Evolutionary conservation across 768 basidiomycete genomes (phyloP).

Genomic region (Tulasnella sp.): DNA sequence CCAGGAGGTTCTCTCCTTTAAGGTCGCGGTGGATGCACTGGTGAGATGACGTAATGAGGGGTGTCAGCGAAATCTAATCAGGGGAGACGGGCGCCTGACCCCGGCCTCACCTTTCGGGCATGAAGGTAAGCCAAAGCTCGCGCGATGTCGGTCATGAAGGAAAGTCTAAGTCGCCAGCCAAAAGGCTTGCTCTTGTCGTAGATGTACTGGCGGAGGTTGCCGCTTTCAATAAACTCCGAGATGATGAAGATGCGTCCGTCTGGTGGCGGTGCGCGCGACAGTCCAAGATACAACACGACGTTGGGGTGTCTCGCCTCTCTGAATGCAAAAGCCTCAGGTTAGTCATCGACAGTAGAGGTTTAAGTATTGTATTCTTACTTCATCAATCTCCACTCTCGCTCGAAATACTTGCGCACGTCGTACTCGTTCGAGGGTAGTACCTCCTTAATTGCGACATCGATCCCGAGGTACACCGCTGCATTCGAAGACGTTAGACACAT

Average conservation of each 20-base stretch:
- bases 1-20: conserved; percentile 95
- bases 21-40: conserved; percentile 55
- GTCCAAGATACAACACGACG: conserved; percentile 86
- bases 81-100: conserved; percentile 54
- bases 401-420: conserved; percentile 95
- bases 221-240: conserved; percentile 88
- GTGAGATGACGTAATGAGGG: neutral
- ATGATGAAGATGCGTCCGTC: conserved; percentile 87
- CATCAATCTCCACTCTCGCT: conserved; percentile 98
- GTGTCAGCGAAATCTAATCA: neutral
- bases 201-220: conserved; percentile 87
- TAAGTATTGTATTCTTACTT: conserved; percentile 34
- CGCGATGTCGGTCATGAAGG: conserved; percentile 89
- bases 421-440: conserved; percentile 85
- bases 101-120: conserved; percentile 49
- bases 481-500: neutral
- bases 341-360: neutral
- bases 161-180: conserved; percentile 87
- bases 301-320: conserved; percentile 83
- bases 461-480: conserved; percentile 79
- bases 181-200: conserved; percentile 72
- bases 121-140: conserved; percentile 96
- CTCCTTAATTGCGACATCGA: conserved; percentile 94
- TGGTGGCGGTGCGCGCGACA: conserved; percentile 64
- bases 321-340: neutral